A percentile compares a stretch with the other conserved stretches of the same genome.
Evolutionary conservation across 192 early-diverging fungal genomes (phyloP).

Genomic region (Geranomyces michiganensis): DNA sequence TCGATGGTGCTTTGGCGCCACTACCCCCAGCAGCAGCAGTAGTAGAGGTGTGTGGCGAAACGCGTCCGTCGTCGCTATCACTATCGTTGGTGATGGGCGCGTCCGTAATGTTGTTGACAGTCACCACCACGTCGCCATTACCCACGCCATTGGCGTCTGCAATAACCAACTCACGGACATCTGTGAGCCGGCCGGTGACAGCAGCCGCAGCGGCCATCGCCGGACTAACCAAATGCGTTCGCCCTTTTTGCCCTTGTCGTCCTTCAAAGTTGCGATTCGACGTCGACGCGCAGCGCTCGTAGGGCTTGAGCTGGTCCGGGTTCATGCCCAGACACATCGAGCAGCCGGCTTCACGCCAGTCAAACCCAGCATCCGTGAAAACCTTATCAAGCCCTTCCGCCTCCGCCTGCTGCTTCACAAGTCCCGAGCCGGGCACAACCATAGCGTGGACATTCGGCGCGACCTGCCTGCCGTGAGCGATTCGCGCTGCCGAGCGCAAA

Average conservation of each 20-base stretch:
- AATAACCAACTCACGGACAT: conserved; percentile 56
- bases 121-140: conserved; percentile 32
- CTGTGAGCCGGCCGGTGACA: conserved; percentile 61
- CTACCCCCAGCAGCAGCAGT: neutral
- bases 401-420: conserved; percentile 72
- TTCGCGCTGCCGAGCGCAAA: conserved; percentile 61
- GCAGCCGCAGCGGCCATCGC: conserved; percentile 76
- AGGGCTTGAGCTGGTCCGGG: conserved; percentile 68
- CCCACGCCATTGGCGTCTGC: neutral
- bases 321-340: conserved; percentile 79
- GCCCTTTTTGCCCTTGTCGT: conserved; percentile 66
- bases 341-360: conserved; percentile 73
- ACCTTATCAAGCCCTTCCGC: conserved; percentile 69
- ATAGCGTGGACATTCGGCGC: conserved; percentile 67
- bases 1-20: neutral
- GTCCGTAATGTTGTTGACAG: conserved; percentile 42
- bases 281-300: conserved; percentile 71
- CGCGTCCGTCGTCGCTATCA: no score
- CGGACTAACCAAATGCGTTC: conserved; percentile 67
- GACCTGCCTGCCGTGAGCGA: conserved; percentile 62
- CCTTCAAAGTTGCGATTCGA: conserved; percentile 80
- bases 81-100: no score
- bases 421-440: conserved; percentile 74
- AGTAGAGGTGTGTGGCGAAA: no score
- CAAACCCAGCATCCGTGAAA: conserved; percentile 71